Evolutionary conservation across 495 filamentous ascomycete genomes (phyloP).

Genomic region (Penicillium antarcticum): DNA sequence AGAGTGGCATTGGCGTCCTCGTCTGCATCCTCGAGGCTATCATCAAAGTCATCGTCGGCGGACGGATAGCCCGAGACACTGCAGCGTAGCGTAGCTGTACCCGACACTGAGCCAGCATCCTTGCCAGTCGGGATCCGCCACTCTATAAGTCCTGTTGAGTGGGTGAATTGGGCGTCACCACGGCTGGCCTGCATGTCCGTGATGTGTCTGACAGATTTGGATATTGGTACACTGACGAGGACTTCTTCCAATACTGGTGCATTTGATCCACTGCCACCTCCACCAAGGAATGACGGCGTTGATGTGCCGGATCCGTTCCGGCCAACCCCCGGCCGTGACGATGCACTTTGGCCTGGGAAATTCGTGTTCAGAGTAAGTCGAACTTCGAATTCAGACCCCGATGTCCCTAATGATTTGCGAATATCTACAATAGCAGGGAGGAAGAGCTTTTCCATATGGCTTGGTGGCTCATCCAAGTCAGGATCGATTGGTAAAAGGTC

Average conservation of each 20-base stretch:
- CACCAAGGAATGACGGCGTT: slow-evolving; percentile 60
- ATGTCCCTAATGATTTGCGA: slow-evolving; percentile 68
- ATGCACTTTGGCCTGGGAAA: slow-evolving; percentile 42
- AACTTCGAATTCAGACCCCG: slow-evolving; percentile 85
- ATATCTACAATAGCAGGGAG: slow-evolving; percentile 81
- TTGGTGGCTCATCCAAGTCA: slow-evolving; percentile 41
- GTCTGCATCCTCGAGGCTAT: slow-evolving; percentile 47
- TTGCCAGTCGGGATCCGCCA: slow-evolving; percentile 75
- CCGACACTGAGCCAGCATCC: slow-evolving; percentile 55
- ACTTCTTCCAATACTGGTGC: slow-evolving; percentile 74
- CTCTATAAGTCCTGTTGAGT: slow-evolving; percentile 67
- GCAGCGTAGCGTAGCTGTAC: slow-evolving; percentile 73
- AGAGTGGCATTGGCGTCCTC: slow-evolving; percentile 40
- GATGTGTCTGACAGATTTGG: slow-evolving; percentile 78
- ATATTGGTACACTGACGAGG: slow-evolving; percentile 76
- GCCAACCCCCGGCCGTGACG: slow-evolving; percentile 29
- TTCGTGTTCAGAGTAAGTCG: slow-evolving; percentile 67
- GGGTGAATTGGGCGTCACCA: slow-evolving; percentile 79
- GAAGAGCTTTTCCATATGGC: slow-evolving; percentile 61
- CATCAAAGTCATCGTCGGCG: slow-evolving; percentile 53
- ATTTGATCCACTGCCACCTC: slow-evolving; percentile 46
- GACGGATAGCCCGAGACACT: slow-evolving; percentile 67
- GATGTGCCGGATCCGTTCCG: slow-evolving; percentile 50
- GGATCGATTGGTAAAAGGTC: slow-evolving; percentile 71
- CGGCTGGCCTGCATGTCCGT: slow-evolving; percentile 76